Evolutionary conservation across 2,329 filamentous ascomycete species (phyloP).

Genomic region (Hypoxylon sp.): DNA sequence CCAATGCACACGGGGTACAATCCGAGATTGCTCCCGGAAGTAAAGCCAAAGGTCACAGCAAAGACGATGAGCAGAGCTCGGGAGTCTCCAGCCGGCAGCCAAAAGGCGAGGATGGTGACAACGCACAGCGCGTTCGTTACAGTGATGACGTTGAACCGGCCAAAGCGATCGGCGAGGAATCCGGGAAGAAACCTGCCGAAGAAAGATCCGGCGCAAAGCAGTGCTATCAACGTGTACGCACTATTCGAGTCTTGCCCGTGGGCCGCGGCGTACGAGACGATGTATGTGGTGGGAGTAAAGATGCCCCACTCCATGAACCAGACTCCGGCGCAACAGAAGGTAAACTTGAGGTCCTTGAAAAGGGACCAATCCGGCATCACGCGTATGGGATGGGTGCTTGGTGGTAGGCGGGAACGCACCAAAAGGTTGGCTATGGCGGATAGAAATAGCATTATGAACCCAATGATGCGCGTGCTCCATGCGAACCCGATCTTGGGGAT

Average conservation of each 20-base stretch:
- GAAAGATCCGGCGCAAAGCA: slow-evolving; percentile 81
- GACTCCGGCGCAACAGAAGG: slow-evolving; percentile 67
- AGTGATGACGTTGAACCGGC: slow-evolving; percentile 84
- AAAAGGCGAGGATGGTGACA: slow-evolving; percentile 69
- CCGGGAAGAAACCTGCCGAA: slow-evolving; percentile 81
- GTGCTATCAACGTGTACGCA: slow-evolving; percentile 79
- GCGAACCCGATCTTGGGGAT: slow-evolving; percentile 57
- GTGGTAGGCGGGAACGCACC: slow-evolving; percentile 63
- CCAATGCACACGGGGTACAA: slow-evolving; percentile 82
- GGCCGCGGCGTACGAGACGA: slow-evolving; percentile 60
- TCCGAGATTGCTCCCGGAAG: slow-evolving; percentile 79
- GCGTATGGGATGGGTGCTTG: slow-evolving; percentile 52
- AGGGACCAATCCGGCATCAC: slow-evolving; percentile 68
- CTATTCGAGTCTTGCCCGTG: slow-evolving; percentile 67
- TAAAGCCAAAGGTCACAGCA: slow-evolving; percentile 78
- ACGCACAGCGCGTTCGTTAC: slow-evolving; percentile 67
- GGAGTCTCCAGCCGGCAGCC: slow-evolving; percentile 69
- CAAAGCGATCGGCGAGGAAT: slow-evolving; percentile 76
- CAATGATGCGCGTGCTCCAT: slow-evolving; percentile 60
- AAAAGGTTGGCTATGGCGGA: slow-evolving; percentile 58
- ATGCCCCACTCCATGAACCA: slow-evolving; percentile 72
- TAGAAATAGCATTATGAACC: slow-evolving; percentile 58
- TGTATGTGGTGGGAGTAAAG: slow-evolving; percentile 42
- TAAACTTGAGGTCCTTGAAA: slow-evolving; percentile 67
- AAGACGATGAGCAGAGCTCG: slow-evolving; percentile 72